Conservation (phyloP, 768 basidiomycete genomes). For the Rhizopogon roseolus region DNA sequence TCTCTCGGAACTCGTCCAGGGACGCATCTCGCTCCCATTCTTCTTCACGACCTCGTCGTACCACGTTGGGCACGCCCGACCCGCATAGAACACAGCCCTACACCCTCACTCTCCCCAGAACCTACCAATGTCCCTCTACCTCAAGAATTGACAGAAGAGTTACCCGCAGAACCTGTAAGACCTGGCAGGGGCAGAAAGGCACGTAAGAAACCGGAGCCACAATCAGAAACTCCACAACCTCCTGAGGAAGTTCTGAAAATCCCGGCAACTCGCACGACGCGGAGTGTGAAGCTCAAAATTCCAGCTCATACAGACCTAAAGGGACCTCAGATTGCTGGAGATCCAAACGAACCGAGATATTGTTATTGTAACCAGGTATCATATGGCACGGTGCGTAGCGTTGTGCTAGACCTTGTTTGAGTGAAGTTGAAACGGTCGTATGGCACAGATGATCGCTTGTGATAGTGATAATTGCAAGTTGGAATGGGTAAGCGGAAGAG, state of each 20-base stretch:
- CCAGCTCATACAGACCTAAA: constrained; percentile 21
- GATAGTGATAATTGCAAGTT: constrained; percentile 64
- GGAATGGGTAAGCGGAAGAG: constrained; percentile 70
- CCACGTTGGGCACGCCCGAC: constrained; percentile 47
- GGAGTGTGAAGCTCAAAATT: constrained; percentile 31
- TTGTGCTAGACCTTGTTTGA: neutral
- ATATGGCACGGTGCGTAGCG: constrained; percentile 64
- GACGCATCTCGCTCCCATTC: constrained; percentile 47
- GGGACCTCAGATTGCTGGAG: constrained; percentile 19
- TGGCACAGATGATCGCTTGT: constrained; percentile 78
- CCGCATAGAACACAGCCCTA: constrained; percentile 39
- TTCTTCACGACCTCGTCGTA: constrained; percentile 59
- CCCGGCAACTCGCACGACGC: constrained; percentile 13
- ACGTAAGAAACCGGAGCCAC: constrained; percentile 14
- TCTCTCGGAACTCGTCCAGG: constrained; percentile 49
- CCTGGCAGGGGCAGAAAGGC: constrained; percentile 18
- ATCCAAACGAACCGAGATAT: constrained; percentile 57
- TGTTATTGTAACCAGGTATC: constrained; percentile 81
- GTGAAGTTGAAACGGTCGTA: constrained; percentile 5
- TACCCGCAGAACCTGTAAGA: constrained; percentile 13
- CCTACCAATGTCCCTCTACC: constrained; percentile 10
- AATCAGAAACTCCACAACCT: constrained; percentile 1
- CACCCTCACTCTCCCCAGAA: constrained; percentile 30
- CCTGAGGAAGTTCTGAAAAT: constrained; percentile 2
- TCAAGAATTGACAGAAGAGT: constrained; percentile 11